Percentiles rank a stretch among this genome's conserved stretches.
Evolutionary conservation across 345 rosid species (phyloP).

Genomic region (Euphorbia tirucalli): DNA sequence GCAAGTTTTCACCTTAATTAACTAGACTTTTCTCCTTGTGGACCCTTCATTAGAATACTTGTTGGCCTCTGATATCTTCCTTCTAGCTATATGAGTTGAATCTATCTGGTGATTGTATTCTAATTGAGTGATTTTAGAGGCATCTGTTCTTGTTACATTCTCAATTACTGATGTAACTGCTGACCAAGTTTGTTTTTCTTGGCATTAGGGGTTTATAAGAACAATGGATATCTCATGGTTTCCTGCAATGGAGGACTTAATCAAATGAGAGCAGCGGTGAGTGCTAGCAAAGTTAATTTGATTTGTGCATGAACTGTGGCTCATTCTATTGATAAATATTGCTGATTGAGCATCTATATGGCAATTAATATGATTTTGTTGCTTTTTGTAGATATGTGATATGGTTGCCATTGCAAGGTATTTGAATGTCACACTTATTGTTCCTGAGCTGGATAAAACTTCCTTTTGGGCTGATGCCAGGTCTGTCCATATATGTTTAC

Average conservation of each 20-base stretch:
- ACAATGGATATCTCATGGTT: slow-evolving; percentile 94
- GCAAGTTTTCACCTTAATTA: slow-evolving; percentile 4
- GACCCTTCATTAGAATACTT: not conserved
- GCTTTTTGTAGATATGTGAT: slow-evolving; percentile 63
- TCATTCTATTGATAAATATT: not conserved
- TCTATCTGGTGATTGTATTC: not conserved
- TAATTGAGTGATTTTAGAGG: not conserved
- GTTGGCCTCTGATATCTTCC: slow-evolving; percentile 1
- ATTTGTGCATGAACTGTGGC: not conserved
- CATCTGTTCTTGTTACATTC: not conserved
- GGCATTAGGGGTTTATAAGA: slow-evolving; percentile 72
- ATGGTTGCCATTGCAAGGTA: slow-evolving; percentile 86
- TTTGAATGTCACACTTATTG: slow-evolving; percentile 83
- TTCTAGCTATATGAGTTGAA: not conserved
- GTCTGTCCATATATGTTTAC: slow-evolving; percentile 28
- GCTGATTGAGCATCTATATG: not conserved
- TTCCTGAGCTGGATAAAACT: slow-evolving; percentile 80
- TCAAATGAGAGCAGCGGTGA: slow-evolving; percentile 92
- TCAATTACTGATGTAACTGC: not conserved
- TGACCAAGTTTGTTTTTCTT: slow-evolving; percentile 8
- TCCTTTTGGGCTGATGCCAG: slow-evolving; percentile 95
- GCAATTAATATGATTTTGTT: not conserved
- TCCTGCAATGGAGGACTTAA: slow-evolving; percentile 95
- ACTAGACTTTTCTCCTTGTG: not conserved
- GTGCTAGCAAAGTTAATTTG: slow-evolving; percentile 15